Conservation (phyloP, 78 protist genomes). For the Pigoraptor vietnamica region DNA sequence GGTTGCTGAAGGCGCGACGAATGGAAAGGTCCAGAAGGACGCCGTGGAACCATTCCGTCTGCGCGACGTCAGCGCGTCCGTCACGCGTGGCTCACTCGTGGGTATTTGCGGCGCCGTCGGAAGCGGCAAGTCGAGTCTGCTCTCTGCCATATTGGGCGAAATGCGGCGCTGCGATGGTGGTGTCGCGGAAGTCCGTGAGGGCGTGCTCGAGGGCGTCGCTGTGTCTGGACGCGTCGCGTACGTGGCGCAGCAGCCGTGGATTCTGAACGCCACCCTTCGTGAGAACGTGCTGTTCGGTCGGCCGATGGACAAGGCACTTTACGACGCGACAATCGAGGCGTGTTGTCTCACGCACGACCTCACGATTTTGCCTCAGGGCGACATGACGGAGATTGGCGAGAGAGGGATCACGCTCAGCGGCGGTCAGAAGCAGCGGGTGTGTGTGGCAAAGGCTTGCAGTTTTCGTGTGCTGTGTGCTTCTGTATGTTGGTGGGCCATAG, state of each 20-base stretch:
- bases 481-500: no score
- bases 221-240: slow-evolving; percentile 63
- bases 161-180: not conserved
- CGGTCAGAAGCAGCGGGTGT: slow-evolving; percentile 68
- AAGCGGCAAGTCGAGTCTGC: slow-evolving; percentile 66
- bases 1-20: no score
- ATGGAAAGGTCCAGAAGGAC: no score
- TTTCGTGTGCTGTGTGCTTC: no score
- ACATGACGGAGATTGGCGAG: slow-evolving; percentile 88
- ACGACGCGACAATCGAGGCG: slow-evolving; percentile 1
- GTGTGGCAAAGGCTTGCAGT: not conserved
- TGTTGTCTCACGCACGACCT: slow-evolving; percentile 1
- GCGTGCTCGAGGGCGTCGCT: not conserved
- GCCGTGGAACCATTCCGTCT: not conserved
- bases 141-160: slow-evolving; percentile 66
- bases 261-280: slow-evolving; percentile 67
- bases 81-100: slow-evolving; percentile 2
- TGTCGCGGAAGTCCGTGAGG: not conserved
- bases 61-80: not conserved
- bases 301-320: not conserved
- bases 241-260: slow-evolving; percentile 87
- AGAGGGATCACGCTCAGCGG: slow-evolving; percentile 79
- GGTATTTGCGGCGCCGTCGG: slow-evolving; percentile 60
- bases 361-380: slow-evolving; percentile 63
- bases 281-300: slow-evolving; percentile 81